phyloP scores from a whole-genome alignment of 73 alveolate species.

The Stentor coeruleus region DNA sequence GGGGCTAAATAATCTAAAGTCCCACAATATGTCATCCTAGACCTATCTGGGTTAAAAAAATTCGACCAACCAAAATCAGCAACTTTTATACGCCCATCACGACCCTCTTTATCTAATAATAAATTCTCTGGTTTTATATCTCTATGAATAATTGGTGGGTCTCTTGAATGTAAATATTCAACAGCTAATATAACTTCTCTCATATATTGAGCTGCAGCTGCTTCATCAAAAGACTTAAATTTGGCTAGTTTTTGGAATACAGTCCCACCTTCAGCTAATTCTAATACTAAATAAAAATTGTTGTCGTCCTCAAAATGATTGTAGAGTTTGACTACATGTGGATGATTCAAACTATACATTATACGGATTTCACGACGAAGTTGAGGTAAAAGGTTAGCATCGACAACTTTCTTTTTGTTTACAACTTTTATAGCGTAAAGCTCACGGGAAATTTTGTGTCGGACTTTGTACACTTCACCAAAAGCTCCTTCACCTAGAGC shows the following conservation, averaged over 20 bases:
- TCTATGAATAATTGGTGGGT: slow-evolving; percentile 83
- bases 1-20: slow-evolving; percentile 82
- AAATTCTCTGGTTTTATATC: slow-evolving; percentile 85
- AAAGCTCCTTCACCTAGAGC: slow-evolving; percentile 71
- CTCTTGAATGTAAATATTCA: slow-evolving; percentile 64
- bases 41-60: slow-evolving; percentile 41
- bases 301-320: slow-evolving; percentile 87
- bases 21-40: slow-evolving; percentile 73
- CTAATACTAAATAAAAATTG: slow-evolving; percentile 70
- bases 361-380: slow-evolving; percentile 88
- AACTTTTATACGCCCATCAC: slow-evolving; percentile 58
- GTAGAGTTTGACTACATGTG: slow-evolving; percentile 73
- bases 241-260: slow-evolving; percentile 39
- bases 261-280: slow-evolving; percentile 47
- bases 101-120: slow-evolving; percentile 64
- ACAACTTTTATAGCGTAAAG: slow-evolving; percentile 77
- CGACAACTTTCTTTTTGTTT: slow-evolving; percentile 67
- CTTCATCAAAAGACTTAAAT: slow-evolving; percentile 60
- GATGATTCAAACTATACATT: slow-evolving; percentile 86
- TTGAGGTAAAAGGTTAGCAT: slow-evolving; percentile 68
- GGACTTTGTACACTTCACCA: slow-evolving; percentile 66
- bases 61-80: slow-evolving; percentile 90
- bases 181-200: slow-evolving; percentile 76
- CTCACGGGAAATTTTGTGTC: slow-evolving; percentile 59
- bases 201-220: slow-evolving; percentile 72